Evolutionary conservation across 2,329 filamentous ascomycete species (phyloP).

Genomic region (Bisporella sp.): DNA sequence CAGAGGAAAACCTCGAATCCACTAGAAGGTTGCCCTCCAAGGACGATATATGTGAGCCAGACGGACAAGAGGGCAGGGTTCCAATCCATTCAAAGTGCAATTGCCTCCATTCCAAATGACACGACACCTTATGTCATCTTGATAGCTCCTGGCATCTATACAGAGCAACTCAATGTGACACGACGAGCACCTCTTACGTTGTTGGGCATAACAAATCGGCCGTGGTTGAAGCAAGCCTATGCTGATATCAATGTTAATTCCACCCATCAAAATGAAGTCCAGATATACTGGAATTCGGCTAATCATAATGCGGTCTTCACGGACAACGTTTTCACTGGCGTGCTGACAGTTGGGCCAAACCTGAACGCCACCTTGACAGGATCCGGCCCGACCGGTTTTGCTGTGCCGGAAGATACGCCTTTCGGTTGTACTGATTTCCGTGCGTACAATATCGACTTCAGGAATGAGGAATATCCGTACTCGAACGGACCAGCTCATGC

Average conservation of each 20-base stretch:
- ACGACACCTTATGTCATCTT: conserved; percentile 43
- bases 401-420: conserved; percentile 52
- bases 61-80: conserved; percentile 10
- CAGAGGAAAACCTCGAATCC: conserved; percentile 15
- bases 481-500: conserved; percentile 51
- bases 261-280: conserved; percentile 48
- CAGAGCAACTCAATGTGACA: conserved; percentile 54
- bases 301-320: not conserved
- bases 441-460: conserved; percentile 60
- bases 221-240: conserved; percentile 12
- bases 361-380: conserved; percentile 57
- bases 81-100: conserved; percentile 19
- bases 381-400: conserved; percentile 52
- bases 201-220: conserved; percentile 40
- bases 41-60: conserved; percentile 17
- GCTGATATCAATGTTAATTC: conserved; percentile 47
- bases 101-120: conserved; percentile 21
- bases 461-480: conserved; percentile 47
- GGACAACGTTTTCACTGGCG: conserved; percentile 57
- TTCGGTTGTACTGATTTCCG: conserved; percentile 59
- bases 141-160: conserved; percentile 52
- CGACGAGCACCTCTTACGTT: conserved; percentile 53
- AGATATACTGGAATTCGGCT: conserved; percentile 13
- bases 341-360: conserved; percentile 56
- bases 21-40: conserved; percentile 19